Conservation (phyloP, 2,329 filamentous ascomycete genomes). For the Sporothrix curviconia region DNA sequence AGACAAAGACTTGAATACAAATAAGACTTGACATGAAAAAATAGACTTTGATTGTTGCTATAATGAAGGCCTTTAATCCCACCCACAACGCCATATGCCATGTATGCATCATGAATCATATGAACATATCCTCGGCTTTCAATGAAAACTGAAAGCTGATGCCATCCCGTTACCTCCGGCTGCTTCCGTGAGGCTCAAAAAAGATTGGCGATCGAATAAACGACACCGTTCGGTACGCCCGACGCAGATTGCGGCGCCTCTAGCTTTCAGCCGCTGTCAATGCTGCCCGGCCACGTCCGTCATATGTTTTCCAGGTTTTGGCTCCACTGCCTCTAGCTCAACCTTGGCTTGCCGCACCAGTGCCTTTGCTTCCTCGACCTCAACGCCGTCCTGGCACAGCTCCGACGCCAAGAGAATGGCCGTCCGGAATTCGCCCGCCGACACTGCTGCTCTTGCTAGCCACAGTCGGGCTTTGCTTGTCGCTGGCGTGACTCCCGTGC, state of each 20-base stretch:
- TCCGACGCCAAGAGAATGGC: slow-evolving; percentile 81
- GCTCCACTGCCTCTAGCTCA: slow-evolving; percentile 48
- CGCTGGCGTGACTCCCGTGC: slow-evolving; percentile 64
- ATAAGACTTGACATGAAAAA: not conserved
- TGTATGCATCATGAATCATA: not conserved
- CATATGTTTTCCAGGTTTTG: too few species aligned
- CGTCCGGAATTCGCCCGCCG: slow-evolving; percentile 64
- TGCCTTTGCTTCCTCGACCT: slow-evolving; percentile 95
- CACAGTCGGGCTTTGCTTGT: slow-evolving; percentile 91
- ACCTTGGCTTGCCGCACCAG: slow-evolving; percentile 80
- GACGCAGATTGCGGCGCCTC: not conserved
- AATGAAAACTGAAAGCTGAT: too few species aligned
- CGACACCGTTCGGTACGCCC: not conserved
- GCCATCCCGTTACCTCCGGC: not conserved
- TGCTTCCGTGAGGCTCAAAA: not conserved
- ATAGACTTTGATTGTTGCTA: not conserved
- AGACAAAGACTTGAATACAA: too few species aligned
- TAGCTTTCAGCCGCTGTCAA: not conserved
- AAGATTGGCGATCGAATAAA: not conserved
- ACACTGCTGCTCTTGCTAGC: slow-evolving; percentile 79
- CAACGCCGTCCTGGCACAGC: slow-evolving; percentile 88
- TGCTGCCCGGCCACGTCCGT: not conserved
- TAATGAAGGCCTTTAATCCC: not conserved
- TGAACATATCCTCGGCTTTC: too few species aligned
- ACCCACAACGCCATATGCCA: not conserved